These are phyloP conservation scores for Dioscorea dumetorum DNA, from an alignment of 106 monocot genomes.

Conservation along the genomic window DNA sequence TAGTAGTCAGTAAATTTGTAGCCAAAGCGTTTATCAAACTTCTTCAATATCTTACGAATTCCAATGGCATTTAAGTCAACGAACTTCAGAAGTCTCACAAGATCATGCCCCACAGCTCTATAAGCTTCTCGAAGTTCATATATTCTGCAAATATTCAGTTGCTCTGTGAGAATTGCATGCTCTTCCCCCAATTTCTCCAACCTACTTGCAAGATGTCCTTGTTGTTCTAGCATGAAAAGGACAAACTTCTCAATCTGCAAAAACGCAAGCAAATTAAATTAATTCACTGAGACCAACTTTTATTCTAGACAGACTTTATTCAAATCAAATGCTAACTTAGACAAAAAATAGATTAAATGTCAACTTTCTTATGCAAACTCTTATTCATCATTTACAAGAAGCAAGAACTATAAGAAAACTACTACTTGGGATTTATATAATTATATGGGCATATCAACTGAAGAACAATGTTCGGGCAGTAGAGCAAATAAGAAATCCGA, in stretches of 20 bases:
- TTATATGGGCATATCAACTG: no score
- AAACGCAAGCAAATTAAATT: background rate
- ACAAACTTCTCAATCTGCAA: conserved; percentile 58
- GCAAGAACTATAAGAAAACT: no score
- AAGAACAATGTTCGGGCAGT: no score
- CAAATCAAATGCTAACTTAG: background rate
- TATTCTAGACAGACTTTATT: background rate
- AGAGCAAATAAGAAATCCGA: no score
- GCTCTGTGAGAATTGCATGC: conserved; percentile 17
- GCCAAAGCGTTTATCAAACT: conserved; percentile 54
- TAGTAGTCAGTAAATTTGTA: conserved; percentile 59
- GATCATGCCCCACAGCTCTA: conserved; percentile 42
- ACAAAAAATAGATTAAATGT: background rate
- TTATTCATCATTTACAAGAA: no score
- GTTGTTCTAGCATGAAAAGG: conserved; percentile 63
- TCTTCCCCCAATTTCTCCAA: conserved; percentile 35
- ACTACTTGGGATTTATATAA: no score
- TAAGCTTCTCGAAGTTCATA: conserved; percentile 41
- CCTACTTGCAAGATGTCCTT: conserved; percentile 54
- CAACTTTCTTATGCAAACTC: background rate
- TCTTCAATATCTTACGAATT: conserved; percentile 60
- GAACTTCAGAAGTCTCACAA: conserved; percentile 57
- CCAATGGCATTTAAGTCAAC: conserved; percentile 68
- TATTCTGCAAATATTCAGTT: conserved; percentile 35
- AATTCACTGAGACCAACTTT: background rate